Base-by-base conservation (phyloP, 768 basidiomycete species). In the Mycena maculata region DNA sequence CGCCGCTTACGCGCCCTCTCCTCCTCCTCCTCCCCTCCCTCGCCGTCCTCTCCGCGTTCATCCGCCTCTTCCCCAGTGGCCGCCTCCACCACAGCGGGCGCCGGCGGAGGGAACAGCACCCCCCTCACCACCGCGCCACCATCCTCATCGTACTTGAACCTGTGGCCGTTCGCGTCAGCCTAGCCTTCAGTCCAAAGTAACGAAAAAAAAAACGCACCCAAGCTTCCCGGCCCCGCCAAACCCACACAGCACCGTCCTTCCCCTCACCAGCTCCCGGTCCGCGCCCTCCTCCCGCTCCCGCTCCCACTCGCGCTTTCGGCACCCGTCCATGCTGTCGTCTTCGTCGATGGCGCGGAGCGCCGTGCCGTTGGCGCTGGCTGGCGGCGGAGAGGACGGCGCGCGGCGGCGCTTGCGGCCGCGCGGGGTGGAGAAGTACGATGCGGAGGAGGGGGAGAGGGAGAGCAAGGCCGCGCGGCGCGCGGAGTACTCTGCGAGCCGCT, bases 401-500 rank as follows among this genome's bases (percentile, higher is more conserved):
- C 58, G 55, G 15, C 64, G 36, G 9, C 16, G 9, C 16, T 16
- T 16, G 36, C 9, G 36, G 36, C 10, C 36, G 36, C 36, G 22
- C 39, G 83, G 67, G 20, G 81, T 79, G 11, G 76, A 67, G 8
- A 75, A 68, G 62, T 55, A 49, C 71, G 63, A 33, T 71, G 50
- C 3, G 74, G 52, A 47, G 79, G 70, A 18, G 44, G 44, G 3
- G n/a, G 44, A 12, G 31, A 12, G 20, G 50, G n/a, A 18, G 31
- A 23, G 75, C 75, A 15, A 81, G 23, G 87, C 83, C 18, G 79
- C 78, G 2, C 91, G 83, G 18, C 91, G 86, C 60, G 88, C 85
- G 0, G 85, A 82, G 65, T 92, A 93, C 75, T 93, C 92, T 8
- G 81, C 76, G 20, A 93, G 78, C 2, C 92, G 84, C 74, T 93